Conservation (phyloP, 768 basidiomycete genomes). For the Lanmaoa pseudosensibilis region DNA sequence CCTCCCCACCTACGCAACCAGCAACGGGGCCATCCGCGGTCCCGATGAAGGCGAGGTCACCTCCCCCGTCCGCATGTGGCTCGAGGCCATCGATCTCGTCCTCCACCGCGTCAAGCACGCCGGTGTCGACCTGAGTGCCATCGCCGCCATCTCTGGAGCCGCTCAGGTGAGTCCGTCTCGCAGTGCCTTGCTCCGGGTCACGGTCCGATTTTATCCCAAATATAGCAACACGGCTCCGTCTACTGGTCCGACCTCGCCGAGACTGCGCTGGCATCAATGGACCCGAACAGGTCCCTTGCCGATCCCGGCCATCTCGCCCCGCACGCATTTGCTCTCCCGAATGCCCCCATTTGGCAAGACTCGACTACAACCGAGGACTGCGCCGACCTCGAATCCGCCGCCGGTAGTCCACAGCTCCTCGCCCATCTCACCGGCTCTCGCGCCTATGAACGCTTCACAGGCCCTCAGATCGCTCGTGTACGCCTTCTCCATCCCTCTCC, state of each 20-base stretch:
- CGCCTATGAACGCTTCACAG: constrained; percentile 9
- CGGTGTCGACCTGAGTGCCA: neutral
- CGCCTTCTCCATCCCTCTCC: neutral
- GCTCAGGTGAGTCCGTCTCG: constrained; percentile 3
- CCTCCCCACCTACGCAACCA: neutral
- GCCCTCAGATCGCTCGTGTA: constrained; percentile 7
- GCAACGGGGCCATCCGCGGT: neutral
- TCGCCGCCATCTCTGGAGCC: constrained; percentile 2
- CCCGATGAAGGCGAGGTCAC: neutral
- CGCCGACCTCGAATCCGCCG: neutral
- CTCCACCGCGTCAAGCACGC: neutral
- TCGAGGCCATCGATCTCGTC: constrained; percentile 9
- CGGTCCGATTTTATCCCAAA: neutral
- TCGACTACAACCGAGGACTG: constrained; percentile 1
- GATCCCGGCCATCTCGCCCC: constrained; percentile 1
- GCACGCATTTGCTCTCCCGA: neutral
- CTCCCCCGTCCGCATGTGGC: constrained; percentile 10
- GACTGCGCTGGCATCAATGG: neutral
- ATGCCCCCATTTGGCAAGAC: constrained; percentile 10
- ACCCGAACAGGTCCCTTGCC: neutral
- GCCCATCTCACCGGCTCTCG: constrained; percentile 4
- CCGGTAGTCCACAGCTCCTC: neutral
- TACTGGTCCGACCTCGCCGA: constrained; percentile 4
- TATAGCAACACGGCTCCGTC: constrained; percentile 9
- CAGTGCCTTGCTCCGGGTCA: neutral